Evolutionary conservation across 345 rosid genomes (phyloP), one percentile per base, ranked within the genome.

Genomic region (Dipteronia dyeriana): DNA sequence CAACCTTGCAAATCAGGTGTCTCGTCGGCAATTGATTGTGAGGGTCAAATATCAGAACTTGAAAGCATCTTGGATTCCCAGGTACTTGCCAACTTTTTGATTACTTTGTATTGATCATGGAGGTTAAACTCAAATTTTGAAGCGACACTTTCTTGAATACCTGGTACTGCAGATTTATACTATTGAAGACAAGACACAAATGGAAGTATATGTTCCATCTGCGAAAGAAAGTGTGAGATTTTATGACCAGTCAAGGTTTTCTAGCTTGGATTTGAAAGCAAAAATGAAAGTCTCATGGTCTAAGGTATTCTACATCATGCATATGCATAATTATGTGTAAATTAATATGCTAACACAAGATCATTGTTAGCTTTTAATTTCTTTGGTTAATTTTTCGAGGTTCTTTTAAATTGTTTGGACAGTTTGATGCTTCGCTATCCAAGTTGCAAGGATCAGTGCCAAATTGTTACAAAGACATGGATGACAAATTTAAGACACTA

Each of bases 1-100:
- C 31, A 57, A 69, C 65, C 74, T 74, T 73, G 67, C 60, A 25
- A 59, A 66, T 84, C 62, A 91, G 88, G 95, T 76, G 82, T 86
- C 71, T 77, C 86, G n/a, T 88, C 86, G 38, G 47, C 65, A 20
- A 63, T 54, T 67, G 87, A 87, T 72, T 92, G 90, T 78, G 91
- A 91, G 59, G 84, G 70, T 69, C 94, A 90, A 81, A 83, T 92
- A 65, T 84, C 92, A 79, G 91, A 86, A 69, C 90, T 95, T 25
- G 98, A 95, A 82, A 89, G 80, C 82, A 83, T 90, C 76, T 80
- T 92, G 93, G 96, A 91, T 81, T 88, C 96, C 39, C 87, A 86
- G 90, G 97, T 95, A 73, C 73, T 23, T 39, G 39, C 19, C 19
- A 31, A 60, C 6, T 43, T 43, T 81, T 64, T 45, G 11, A 70